Evolutionary conservation across 495 filamentous ascomycete species (phyloP), one percentile per base, ranked within the genome.

Genomic region (Xylaria bambusicola): DNA sequence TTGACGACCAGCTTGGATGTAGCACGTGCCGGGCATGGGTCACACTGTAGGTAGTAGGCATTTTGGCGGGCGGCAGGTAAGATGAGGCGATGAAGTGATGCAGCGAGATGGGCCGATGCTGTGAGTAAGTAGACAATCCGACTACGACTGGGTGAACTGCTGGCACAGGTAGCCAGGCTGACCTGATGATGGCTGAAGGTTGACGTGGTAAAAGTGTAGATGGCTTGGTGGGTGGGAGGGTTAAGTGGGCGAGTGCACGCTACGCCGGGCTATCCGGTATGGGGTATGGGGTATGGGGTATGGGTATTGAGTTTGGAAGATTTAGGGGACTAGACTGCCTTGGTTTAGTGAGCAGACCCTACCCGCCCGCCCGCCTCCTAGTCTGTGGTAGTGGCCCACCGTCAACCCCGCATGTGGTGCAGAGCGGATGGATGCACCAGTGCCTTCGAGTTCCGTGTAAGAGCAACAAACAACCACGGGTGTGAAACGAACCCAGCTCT

Each of bases 21-120:
- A n/a, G n/a, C n/a, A n/a, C n/a, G n/a, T n/a, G 46, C 46, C 46
- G 26, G 46, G 46, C 46, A 50, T 50, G n/a, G 46, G 15, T 50
- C 23, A 50, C 27, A 50, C 31, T 50, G 46, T 50, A 50, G 46
- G 46, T 50, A 50, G 44, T 23, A 46, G 46, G 46, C 26, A 50
- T 50, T 50, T 6, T 50, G 46, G 46, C 27, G 31, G 23, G 15
- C 46, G 46, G 46, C 46, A 50, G 46, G 17, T 17, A n/a, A 17
- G 46, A 50, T 50, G 46, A 50, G 15, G 46, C 26, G 46, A 31
- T 50, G 46, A 50, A 50, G 26, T n/a, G n/a, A n/a, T n/a, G n/a
- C n/a, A n/a, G n/a, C 46, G 23, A 27, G 46, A 50, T 50, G 26
- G 15, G 40, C 18, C 6, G 40, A 44, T 44, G 40, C 6, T 44